These are phyloP conservation scores for Teratosphaeria gauchensis DNA, from an alignment of 2,329 filamentous ascomycete genomes.

Conservation along the genomic window DNA sequence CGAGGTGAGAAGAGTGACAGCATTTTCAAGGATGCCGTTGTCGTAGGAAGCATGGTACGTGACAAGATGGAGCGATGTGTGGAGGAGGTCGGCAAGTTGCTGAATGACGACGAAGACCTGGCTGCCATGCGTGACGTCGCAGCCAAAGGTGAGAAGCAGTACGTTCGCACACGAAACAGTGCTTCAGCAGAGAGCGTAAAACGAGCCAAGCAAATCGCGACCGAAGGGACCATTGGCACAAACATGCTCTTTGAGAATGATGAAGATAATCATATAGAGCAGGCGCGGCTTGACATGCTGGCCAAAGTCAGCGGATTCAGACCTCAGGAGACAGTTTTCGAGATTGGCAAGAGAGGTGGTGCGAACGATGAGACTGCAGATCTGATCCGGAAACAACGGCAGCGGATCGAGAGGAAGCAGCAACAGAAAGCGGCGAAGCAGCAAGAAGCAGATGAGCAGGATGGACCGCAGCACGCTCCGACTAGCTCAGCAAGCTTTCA, in stretches of 20 bases:
- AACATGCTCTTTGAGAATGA: constrained; percentile 63
- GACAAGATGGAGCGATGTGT: constrained; percentile 64
- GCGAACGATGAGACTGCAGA: constrained; percentile 57
- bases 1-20: constrained; percentile 48
- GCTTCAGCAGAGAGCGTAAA: constrained; percentile 87
- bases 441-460: constrained; percentile 9
- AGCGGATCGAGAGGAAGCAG: constrained; percentile 55
- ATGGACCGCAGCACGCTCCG: constrained; percentile 1
- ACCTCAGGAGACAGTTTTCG: constrained; percentile 92
- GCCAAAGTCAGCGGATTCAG: constrained; percentile 80
- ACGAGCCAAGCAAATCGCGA: constrained; percentile 68
- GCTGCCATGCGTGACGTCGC: constrained; percentile 61
- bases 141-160: constrained; percentile 83
- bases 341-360: constrained; percentile 68
- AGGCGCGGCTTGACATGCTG: constrained; percentile 74
- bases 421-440: constrained; percentile 29
- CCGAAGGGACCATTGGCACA: constrained; percentile 58
- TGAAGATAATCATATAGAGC: constrained; percentile 53
- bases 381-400: constrained; percentile 63
- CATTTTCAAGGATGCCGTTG: constrained; percentile 73
- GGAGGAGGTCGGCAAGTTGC: constrained; percentile 74
- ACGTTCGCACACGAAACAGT: constrained; percentile 78
- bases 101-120: constrained; percentile 68
- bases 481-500: constrained; percentile 25
- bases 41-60: constrained; percentile 66